These are phyloP conservation scores for Spencermartinsiella europaea DNA, from an alignment of 805 yeast genomes.

Conservation along the genomic window DNA sequence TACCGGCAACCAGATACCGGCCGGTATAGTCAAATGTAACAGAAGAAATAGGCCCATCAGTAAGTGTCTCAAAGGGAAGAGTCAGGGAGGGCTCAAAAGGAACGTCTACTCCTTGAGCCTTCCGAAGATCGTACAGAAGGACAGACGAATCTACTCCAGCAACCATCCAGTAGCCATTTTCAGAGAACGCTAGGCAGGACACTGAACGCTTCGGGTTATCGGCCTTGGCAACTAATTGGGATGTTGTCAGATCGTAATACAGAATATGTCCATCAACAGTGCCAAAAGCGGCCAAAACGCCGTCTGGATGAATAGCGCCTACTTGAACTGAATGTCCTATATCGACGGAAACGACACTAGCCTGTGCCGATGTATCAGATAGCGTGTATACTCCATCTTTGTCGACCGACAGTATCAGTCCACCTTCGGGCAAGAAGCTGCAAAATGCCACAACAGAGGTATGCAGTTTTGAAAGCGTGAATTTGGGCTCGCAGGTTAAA, in stretches of 20 bases:
- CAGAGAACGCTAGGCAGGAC: slow-evolving; percentile 44
- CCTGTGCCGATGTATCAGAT: slow-evolving; percentile 10
- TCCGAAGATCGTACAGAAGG: slow-evolving; percentile 15
- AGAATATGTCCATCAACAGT: slow-evolving; percentile 31
- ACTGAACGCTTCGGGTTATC: slow-evolving; percentile 28
- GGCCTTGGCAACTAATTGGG: slow-evolving; percentile 32
- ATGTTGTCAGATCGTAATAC: slow-evolving; percentile 38
- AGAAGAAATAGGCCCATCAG: slow-evolving; percentile 17
- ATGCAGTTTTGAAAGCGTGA: not conserved
- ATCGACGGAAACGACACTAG: slow-evolving; percentile 12
- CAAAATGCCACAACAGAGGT: not conserved
- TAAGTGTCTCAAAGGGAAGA: not conserved
- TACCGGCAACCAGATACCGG: slow-evolving; percentile 22
- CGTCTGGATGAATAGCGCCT: slow-evolving; percentile 43
- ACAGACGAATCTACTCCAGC: slow-evolving; percentile 25
- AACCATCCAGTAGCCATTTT: slow-evolving; percentile 60
- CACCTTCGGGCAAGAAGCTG: slow-evolving; percentile 3
- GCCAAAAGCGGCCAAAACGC: slow-evolving; percentile 42
- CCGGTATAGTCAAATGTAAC: slow-evolving; percentile 29
- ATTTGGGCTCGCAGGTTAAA: not conserved
- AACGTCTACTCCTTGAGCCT: not conserved
- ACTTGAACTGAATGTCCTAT: slow-evolving; percentile 4
- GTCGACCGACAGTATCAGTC: slow-evolving; percentile 9
- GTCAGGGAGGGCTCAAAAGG: not conserved
- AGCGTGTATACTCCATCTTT: slow-evolving; percentile 13